Percentiles rank a stretch among this genome's conserved stretches.
These are phyloP conservation scores for Papiliotrema laurentii DNA, from an alignment of 1,284 basidiomycete species.

Conservation along the genomic window DNA sequence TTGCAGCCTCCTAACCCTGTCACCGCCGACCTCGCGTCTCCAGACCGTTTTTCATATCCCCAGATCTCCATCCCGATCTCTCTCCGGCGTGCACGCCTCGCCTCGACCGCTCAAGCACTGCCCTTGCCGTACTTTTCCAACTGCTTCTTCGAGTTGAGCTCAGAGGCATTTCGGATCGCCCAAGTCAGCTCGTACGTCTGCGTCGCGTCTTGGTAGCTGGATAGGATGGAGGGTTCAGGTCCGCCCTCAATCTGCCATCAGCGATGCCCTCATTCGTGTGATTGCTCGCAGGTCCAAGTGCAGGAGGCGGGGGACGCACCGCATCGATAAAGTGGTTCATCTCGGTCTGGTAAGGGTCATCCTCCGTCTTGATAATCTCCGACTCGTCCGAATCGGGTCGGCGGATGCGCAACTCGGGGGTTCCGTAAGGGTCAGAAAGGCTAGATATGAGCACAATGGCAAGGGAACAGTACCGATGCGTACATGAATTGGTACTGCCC, in stretches of 20 bases:
- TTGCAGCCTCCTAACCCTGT: too few relatives aligned
- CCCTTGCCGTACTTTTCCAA: slow-evolving; percentile 6
- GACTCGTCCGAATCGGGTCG: slow-evolving; percentile 36
- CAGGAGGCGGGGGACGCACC: slow-evolving; percentile 51
- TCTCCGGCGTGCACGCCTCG: too few relatives aligned
- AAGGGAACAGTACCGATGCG: not conserved
- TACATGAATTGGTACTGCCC: slow-evolving; percentile 35
- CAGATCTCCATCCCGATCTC: too few relatives aligned
- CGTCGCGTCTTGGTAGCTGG: slow-evolving; percentile 63
- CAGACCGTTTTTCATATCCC: too few relatives aligned
- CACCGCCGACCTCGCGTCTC: too few relatives aligned
- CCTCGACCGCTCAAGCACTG: too few relatives aligned
- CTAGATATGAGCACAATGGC: slow-evolving; percentile 5
- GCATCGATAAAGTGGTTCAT: slow-evolving; percentile 47
- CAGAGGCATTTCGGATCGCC: slow-evolving; percentile 31
- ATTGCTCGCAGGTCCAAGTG: not conserved
- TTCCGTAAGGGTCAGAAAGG: slow-evolving; percentile 47
- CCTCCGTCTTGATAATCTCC: slow-evolving; percentile 29
- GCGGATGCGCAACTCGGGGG: slow-evolving; percentile 44
- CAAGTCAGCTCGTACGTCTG: slow-evolving; percentile 66
- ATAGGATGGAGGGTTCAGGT: slow-evolving; percentile 37
- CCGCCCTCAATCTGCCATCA: slow-evolving; percentile 34
- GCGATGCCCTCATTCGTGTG: not conserved
- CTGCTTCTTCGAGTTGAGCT: slow-evolving; percentile 23
- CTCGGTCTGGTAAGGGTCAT: slow-evolving; percentile 50